phyloP scores from a whole-genome alignment of 2,329 filamentous ascomycete species.

The Rosellinia necatrix region DNA sequence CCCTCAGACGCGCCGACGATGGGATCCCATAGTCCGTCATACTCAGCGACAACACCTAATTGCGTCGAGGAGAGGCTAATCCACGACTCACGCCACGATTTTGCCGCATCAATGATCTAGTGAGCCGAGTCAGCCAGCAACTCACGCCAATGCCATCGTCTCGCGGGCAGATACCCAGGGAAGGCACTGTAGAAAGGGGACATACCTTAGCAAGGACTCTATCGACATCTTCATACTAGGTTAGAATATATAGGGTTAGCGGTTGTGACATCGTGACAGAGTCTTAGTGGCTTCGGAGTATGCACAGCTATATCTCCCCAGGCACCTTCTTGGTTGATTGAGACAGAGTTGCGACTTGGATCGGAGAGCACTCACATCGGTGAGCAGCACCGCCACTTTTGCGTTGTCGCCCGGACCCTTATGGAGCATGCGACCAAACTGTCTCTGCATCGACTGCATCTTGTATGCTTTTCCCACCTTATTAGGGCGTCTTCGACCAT shows the following conservation, averaged over 20 bases:
- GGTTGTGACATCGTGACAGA: background rate
- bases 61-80: constrained; percentile 72
- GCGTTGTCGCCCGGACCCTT: constrained; percentile 73
- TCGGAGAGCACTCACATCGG: constrained; percentile 52
- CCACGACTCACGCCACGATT: constrained; percentile 81
- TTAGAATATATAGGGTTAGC: constrained; percentile 6
- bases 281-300: background rate
- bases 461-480: constrained; percentile 33
- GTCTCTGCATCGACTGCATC: constrained; percentile 75
- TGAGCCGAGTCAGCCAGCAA: constrained; percentile 16
- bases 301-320: background rate
- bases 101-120: constrained; percentile 76
- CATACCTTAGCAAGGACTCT: constrained; percentile 71
- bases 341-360: background rate
- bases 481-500: background rate
- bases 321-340: background rate
- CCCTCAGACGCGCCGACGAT: constrained; percentile 69
- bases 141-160: constrained; percentile 3
- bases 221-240: constrained; percentile 74
- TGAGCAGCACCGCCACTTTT: constrained; percentile 73
- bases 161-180: constrained; percentile 1
- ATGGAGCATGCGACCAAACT: constrained; percentile 73
- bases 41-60: constrained; percentile 67
- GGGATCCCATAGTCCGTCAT: constrained; percentile 76
- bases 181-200: too few relatives aligned